phyloP scores from a whole-genome alignment of 1,284 basidiomycete species.

The Cutaneotrichosporon arboriforme region DNA sequence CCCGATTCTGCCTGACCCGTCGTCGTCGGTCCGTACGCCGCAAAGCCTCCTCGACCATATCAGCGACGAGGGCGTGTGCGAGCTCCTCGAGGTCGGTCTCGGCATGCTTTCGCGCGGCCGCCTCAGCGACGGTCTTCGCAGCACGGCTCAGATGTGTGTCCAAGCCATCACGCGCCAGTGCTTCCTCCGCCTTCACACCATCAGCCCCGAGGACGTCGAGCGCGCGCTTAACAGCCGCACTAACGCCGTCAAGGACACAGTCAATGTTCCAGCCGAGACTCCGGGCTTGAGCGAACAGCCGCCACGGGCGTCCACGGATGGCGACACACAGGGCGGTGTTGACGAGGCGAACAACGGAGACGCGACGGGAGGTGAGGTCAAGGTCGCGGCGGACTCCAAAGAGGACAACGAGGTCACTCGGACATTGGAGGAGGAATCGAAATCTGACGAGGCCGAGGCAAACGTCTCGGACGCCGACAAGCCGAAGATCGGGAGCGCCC shows the following conservation, averaged over 20 bases:
- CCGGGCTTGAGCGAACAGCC: neutral
- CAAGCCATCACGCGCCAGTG: constrained; percentile 76
- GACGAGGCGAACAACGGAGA: constrained; percentile 12
- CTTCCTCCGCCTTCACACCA: constrained; percentile 65
- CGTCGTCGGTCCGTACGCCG: constrained; percentile 1
- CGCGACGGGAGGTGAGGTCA: neutral
- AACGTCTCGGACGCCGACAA: too few species aligned
- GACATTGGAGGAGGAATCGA: too few species aligned
- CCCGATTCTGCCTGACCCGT: constrained; percentile 45
- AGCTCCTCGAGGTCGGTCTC: constrained; percentile 95
- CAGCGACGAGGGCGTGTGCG: constrained; percentile 91
- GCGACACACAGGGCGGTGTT: neutral
- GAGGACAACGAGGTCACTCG: constrained; percentile 7
- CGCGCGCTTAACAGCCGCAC: constrained; percentile 22
- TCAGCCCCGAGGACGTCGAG: constrained; percentile 50
- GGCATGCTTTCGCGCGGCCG: constrained; percentile 97
- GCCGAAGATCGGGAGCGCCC: neutral
- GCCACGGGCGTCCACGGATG: neutral
- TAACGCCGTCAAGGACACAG: constrained; percentile 24
- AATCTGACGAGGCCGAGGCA: constrained; percentile 5
- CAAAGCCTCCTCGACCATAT: constrained; percentile 53
- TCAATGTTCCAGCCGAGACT: constrained; percentile 6
- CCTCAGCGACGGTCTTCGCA: constrained; percentile 64
- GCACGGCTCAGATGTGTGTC: constrained; percentile 92
- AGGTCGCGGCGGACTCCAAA: neutral